Evolutionary conservation across 2,329 filamentous ascomycete genomes (phyloP).

Genomic region (Pseudogymnoascus sp.): DNA sequence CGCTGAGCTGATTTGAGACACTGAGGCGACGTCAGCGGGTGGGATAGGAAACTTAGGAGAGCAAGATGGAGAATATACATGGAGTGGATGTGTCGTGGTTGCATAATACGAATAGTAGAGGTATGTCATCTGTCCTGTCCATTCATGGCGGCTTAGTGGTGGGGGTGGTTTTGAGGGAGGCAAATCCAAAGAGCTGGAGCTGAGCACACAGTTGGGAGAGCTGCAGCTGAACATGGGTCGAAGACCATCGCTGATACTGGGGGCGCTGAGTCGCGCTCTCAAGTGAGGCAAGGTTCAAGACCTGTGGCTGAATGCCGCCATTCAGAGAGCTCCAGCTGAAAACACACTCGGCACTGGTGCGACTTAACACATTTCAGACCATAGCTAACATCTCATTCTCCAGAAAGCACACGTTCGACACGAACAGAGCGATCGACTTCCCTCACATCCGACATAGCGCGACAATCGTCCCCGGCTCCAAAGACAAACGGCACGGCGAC

Average conservation of each 20-base stretch:
- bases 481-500: slow-evolving; percentile 13
- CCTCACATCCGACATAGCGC: not conserved
- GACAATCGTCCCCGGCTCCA: not conserved
- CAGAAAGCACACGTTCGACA: slow-evolving; percentile 7
- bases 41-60: not conserved
- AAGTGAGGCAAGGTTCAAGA: not conserved
- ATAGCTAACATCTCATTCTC: slow-evolving; percentile 5
- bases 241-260: not conserved
- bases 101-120: slow-evolving; percentile 25
- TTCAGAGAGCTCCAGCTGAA: not conserved
- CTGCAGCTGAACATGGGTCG: not conserved
- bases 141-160: not conserved
- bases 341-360: slow-evolving; percentile 12
- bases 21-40: not conserved
- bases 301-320: not conserved
- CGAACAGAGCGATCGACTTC: not conserved
- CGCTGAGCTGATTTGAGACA: not conserved
- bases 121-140: slow-evolving; percentile 17
- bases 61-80: slow-evolving; percentile 27
- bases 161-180: not conserved
- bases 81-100: slow-evolving; percentile 30
- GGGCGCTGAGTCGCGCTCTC: not conserved
- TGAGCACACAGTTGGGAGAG: not conserved
- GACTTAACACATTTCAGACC: slow-evolving; percentile 14
- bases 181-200: not conserved